A percentile compares a stretch with the other conserved stretches of the same genome.
phyloP scores from a whole-genome alignment of 306 rosid species.

The Rosa lucieae region DNA sequence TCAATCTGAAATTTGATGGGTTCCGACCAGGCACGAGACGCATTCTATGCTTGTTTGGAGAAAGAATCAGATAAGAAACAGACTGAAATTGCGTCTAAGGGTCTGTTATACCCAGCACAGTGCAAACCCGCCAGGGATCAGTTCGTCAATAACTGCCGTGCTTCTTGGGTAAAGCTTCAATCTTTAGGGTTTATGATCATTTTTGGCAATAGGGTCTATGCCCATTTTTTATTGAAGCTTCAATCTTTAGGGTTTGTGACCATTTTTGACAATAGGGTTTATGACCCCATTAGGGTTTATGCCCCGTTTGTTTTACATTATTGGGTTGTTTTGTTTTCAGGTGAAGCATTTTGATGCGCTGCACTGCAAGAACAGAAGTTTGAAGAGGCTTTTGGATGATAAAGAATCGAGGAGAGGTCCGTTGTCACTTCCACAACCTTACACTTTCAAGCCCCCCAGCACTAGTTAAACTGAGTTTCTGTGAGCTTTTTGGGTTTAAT shows the following conservation, averaged over 20 bases:
- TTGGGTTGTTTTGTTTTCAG: conserved; percentile 31
- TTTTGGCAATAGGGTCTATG: conserved; percentile 5
- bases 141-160: conserved; percentile 70
- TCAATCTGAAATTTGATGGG: conserved; percentile 19
- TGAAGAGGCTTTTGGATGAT: conserved; percentile 89
- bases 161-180: conserved; percentile 69
- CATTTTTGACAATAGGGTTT: conserved; percentile 1
- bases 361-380: conserved; percentile 68
- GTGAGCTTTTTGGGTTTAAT: conserved; percentile 2
- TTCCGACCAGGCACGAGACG: conserved; percentile 74
- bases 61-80: conserved; percentile 69
- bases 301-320: not conserved
- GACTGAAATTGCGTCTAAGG: conserved; percentile 88
- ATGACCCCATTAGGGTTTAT: not conserved
- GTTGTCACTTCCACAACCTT: conserved; percentile 67
- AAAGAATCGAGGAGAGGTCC: conserved; percentile 84
- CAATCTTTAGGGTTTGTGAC: not conserved
- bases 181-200: not conserved
- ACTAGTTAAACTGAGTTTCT: conserved; percentile 17
- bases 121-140: conserved; percentile 59
- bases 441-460: conserved; percentile 51
- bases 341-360: conserved; percentile 93
- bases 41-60: conserved; percentile 77
- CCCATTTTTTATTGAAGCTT: conserved; percentile 28
- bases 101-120: conserved; percentile 74